Evolutionary conservation across 768 basidiomycete species (phyloP), one percentile per base, ranked within the genome.

Genomic region (Mycena pura): DNA sequence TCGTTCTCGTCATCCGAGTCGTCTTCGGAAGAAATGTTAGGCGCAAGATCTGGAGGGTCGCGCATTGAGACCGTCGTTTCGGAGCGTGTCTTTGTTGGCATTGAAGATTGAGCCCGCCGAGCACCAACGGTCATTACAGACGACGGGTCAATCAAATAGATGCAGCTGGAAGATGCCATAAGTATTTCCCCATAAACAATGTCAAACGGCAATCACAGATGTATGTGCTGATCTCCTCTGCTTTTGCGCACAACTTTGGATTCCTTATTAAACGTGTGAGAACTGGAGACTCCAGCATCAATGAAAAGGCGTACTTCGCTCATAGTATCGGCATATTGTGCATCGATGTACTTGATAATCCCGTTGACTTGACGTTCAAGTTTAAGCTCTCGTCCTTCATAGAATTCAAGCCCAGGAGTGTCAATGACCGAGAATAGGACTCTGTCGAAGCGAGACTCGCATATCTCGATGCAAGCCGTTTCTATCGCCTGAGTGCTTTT

Each of bases 171-270:
- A 52, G 38, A 38, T 60, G 24, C 53, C 39, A 63, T 64, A 64
- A 58, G 22, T 46, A 39, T 36, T 44, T 24, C 41, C 19, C 25
- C 13, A 8, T 24, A 14, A 53, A 34, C 25, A 54, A 49, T n/a
- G 19, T 39, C 17, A 46, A 43, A 60, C 48, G 22, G 56, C 63
- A 75, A 91, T 75, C 73, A 93, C 92, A 94, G 76, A 76, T 95
- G 93, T 67, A 95, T 88, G 67, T 95, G 93, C 67, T 92, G 91
- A 76, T 95, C 93, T 47, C 91, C 92, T 77, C 90, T 93, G 76
- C 85, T 92, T 72, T 92, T 86, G 65, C 93, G 86, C 50, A 94
- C 79, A 39, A 95, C 92, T 80, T 95, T 95, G 55, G 90, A 91
- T 80, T 95, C 92, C 92, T 93, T 53, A 44, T 47, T 46, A 48